Conservation (phyloP, 805 yeast genomes). For the Isabelozyma heimii region DNA sequence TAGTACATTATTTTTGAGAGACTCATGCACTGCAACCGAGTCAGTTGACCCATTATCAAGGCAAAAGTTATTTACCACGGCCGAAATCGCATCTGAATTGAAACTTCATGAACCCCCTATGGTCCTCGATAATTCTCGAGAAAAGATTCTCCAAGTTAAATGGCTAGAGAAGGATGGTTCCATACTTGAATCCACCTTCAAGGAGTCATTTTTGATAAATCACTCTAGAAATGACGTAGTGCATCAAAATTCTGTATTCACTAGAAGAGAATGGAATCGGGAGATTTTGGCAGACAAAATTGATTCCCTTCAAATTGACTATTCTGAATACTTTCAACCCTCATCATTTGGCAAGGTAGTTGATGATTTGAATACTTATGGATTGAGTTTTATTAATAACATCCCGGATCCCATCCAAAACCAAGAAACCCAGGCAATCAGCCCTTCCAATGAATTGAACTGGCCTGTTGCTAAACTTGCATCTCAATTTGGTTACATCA, state of each 20-base stretch:
- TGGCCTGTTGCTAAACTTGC: constrained; percentile 45
- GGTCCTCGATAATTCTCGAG: constrained; percentile 18
- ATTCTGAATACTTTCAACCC: constrained; percentile 38
- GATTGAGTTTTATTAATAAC: constrained; percentile 53
- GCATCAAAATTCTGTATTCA: background rate
- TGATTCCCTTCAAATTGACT: constrained; percentile 23
- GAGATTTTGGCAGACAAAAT: constrained; percentile 19
- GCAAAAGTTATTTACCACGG: constrained; percentile 68
- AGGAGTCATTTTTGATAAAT: constrained; percentile 45
- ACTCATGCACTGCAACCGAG: constrained; percentile 48
- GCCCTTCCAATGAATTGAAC: constrained; percentile 38
- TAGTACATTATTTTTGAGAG: constrained; percentile 60
- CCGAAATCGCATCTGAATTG: constrained; percentile 35
- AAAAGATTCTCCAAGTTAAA: constrained; percentile 34
- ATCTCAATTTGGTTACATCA: constrained; percentile 61
- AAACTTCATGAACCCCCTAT: constrained; percentile 35
- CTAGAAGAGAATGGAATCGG: constrained; percentile 37
- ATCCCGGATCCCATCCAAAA: constrained; percentile 44
- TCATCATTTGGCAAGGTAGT: constrained; percentile 37
- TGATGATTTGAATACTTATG: constrained; percentile 49
- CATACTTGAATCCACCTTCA: constrained; percentile 31
- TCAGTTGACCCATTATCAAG: constrained; percentile 55
- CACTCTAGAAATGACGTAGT: constrained; percentile 30
- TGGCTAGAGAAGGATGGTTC: constrained; percentile 29
- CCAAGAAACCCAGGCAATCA: constrained; percentile 22